A percentile compares a stretch with the other conserved stretches of the same genome.
Evolutionary conservation across 1,139 yeast genomes (phyloP).

Genomic region (Pichia sp.): DNA sequence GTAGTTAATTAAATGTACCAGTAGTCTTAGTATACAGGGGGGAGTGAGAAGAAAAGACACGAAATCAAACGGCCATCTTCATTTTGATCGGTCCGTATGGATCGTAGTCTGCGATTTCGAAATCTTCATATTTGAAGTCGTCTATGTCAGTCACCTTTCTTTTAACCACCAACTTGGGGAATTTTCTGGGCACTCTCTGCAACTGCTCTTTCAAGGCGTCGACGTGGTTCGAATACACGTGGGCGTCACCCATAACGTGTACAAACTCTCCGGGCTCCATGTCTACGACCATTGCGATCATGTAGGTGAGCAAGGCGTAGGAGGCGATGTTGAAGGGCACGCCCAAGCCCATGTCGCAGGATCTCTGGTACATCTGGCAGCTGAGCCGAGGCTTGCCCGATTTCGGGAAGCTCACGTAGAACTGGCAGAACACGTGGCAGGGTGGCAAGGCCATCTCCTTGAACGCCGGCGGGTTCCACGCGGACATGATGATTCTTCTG

Average conservation of each 20-base stretch:
- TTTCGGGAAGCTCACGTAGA: constrained; percentile 78
- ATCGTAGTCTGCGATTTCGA: constrained; percentile 69
- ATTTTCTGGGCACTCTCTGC: constrained; percentile 64
- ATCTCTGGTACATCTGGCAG: constrained; percentile 88
- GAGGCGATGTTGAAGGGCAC: constrained; percentile 98
- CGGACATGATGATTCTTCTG: constrained; percentile 87
- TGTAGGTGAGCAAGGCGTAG: constrained; percentile 82
- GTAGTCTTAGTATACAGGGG: neutral
- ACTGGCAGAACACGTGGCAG: constrained; percentile 94
- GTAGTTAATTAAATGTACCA: neutral
- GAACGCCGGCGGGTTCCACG: constrained; percentile 98
- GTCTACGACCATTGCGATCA: constrained; percentile 92
- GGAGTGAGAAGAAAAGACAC: neutral
- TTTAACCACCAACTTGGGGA: constrained; percentile 72
- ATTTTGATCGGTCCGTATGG: constrained; percentile 83
- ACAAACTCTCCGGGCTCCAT: constrained; percentile 94
- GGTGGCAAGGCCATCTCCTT: constrained; percentile 96
- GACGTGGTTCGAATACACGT: constrained; percentile 86
- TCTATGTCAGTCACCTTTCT: constrained; percentile 70
- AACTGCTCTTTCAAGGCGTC: constrained; percentile 84
- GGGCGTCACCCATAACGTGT: constrained; percentile 98
- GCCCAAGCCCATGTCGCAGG: constrained; percentile 98
- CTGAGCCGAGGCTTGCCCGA: constrained; percentile 61
- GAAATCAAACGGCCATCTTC: constrained; percentile 61
- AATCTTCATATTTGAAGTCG: constrained; percentile 84